Evolutionary conservation across 2,329 filamentous ascomycete genomes (phyloP), one percentile per base, ranked within the genome.

Genomic region (Iodosphaeria phyllophila): DNA sequence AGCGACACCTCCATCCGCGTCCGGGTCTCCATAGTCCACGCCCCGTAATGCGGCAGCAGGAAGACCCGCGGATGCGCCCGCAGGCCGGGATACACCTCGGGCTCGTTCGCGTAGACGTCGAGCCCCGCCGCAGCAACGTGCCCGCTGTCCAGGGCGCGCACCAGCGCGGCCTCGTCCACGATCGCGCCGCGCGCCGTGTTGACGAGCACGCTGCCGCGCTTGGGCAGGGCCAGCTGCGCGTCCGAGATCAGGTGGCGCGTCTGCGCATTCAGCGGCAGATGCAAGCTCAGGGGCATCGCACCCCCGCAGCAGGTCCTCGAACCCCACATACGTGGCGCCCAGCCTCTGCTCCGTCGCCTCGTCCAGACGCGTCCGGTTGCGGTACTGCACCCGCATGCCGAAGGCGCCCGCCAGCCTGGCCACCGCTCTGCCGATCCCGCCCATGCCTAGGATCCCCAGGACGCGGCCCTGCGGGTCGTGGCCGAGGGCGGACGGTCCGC

Each of bases 31-130:
- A 70, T 53, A 1, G 77, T 86, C 60, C 66, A 82, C 0, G 82
- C 91, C 0, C 80, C 80, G 75, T 91, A 78, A 47, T 91, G 82
- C 25, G 82, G 82, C 18, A 91, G 52, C 15, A 92, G 56, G 38
- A 86, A 56, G 13, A 79, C 77, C 35, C 68, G 64, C 3, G 67
- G 66, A 41, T 86, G 84, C 10, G 54, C 51, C 9, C 84, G 36
- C 20, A 91, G 54, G 1, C 74, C 76, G 0, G 70, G 71, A 40
- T 89, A 76, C 15, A 69, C 56, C 27, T 51, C 34, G 1, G 64
- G 64, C 38, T 69, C 64, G 22, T 58, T 36, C 5, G 56, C 55
- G 40, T 66, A 58, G 8, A 68, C 64, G 35, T 67, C 64, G 8
- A 67, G 35, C 0, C 56, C 63, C 1, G 56, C 62, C 3, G 53